Percentiles rank a stretch among this genome's conserved stretches.
These are phyloP conservation scores for Boletellus sp. DNA, from an alignment of 1,284 basidiomycete genomes.

Conservation along the genomic window DNA sequence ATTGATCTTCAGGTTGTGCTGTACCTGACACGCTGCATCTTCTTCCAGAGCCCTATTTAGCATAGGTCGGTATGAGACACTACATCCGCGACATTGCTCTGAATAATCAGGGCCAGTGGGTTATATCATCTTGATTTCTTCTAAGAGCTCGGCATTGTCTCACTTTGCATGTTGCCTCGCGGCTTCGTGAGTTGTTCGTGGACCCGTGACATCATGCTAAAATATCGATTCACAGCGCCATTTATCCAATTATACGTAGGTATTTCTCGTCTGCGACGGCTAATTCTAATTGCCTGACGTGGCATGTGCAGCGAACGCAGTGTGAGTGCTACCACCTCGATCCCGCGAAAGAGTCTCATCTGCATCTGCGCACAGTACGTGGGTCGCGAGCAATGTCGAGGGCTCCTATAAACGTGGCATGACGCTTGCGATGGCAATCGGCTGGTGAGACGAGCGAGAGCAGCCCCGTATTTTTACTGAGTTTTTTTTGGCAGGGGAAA, in stretches of 20 bases:
- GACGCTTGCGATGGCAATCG: conserved; percentile 39
- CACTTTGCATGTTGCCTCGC: conserved; percentile 48
- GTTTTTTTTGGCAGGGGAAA: conserved; percentile 34
- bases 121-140: conserved; percentile 49
- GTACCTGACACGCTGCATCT: neutral
- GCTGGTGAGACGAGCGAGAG: conserved; percentile 24
- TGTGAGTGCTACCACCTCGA: conserved; percentile 33
- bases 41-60: conserved; percentile 32
- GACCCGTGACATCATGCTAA: conserved; percentile 4
- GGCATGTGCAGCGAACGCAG: conserved; percentile 40
- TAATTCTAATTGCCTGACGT: neutral
- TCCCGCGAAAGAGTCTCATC: neutral
- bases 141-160: conserved; percentile 41
- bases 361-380: conserved; percentile 35
- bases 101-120: conserved; percentile 39
- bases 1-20: conserved; percentile 6
- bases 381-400: conserved; percentile 51
- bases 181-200: conserved; percentile 37
- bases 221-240: conserved; percentile 32
- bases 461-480: neutral
- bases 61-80: conserved; percentile 23
- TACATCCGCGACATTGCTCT: neutral
- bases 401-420: conserved; percentile 41
- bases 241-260: conserved; percentile 48
- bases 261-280: conserved; percentile 12